These are phyloP conservation scores for Coleophoma crateriformis DNA, from an alignment of 2,329 filamentous ascomycete genomes.

Conservation along the genomic window DNA sequence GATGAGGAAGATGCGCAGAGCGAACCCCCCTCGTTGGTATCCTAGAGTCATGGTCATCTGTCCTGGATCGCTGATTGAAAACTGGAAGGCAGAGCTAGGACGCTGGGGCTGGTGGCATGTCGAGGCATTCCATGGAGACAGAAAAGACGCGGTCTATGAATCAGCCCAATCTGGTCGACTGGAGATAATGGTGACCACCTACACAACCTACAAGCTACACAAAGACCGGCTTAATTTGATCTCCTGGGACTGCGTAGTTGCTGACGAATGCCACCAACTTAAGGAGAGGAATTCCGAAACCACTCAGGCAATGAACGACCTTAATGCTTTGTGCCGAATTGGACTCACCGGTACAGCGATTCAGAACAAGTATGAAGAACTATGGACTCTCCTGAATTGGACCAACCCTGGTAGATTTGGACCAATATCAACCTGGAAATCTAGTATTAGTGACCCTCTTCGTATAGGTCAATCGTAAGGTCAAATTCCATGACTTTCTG, in stretches of 20 bases:
- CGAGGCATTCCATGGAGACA: slow-evolving; percentile 72
- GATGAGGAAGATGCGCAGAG: slow-evolving; percentile 77
- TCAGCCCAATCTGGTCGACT: slow-evolving; percentile 70
- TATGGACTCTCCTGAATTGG: slow-evolving; percentile 97
- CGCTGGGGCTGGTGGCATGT: slow-evolving; percentile 97
- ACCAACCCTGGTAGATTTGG: slow-evolving; percentile 76
- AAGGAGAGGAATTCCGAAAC: slow-evolving; percentile 75
- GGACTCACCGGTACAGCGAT: slow-evolving; percentile 94
- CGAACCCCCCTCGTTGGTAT: slow-evolving; percentile 62
- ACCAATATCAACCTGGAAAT: slow-evolving; percentile 69
- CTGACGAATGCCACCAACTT: slow-evolving; percentile 87
- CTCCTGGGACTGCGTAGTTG: slow-evolving; percentile 89
- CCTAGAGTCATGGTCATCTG: slow-evolving; percentile 81
- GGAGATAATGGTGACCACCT: slow-evolving; percentile 93
- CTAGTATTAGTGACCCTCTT: slow-evolving; percentile 71
- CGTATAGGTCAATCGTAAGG: slow-evolving; percentile 71
- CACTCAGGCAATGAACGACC: slow-evolving; percentile 79
- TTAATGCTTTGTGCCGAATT: slow-evolving; percentile 89
- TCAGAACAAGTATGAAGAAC: slow-evolving; percentile 95
- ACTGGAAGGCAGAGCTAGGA: slow-evolving; percentile 82
- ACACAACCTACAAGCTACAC: slow-evolving; percentile 80
- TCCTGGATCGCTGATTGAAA: slow-evolving; percentile 80
- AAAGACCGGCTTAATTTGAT: slow-evolving; percentile 72
- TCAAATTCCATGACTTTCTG: not conserved
- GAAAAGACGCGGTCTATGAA: slow-evolving; percentile 66